These are phyloP conservation scores for Chlamydomonas sp. DNA, from an alignment of 139 green algal genomes.

Conservation along the genomic window DNA sequence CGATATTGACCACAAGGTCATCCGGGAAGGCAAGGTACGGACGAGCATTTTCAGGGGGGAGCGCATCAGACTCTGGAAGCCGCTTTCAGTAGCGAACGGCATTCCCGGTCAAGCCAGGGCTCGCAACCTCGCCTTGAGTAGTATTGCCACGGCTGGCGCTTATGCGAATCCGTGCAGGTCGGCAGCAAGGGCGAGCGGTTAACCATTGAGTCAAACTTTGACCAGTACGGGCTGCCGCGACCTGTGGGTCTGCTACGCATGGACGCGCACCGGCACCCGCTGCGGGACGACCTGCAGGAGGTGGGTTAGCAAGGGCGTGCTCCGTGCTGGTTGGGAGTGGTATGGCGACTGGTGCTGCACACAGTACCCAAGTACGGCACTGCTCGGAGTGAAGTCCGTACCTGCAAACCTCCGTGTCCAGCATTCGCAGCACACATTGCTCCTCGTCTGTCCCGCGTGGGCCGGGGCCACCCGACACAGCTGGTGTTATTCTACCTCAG, in stretches of 20 bases:
- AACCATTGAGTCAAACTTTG: constrained; percentile 85
- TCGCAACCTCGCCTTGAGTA: no score
- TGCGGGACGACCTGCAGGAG: constrained; percentile 64
- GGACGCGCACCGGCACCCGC: constrained; percentile 77
- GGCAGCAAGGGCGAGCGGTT: constrained; percentile 63
- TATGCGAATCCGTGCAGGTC: not conserved
- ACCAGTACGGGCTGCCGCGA: constrained; percentile 80
- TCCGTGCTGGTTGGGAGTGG: not conserved
- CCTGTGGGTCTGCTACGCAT: constrained; percentile 76
- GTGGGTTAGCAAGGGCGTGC: constrained; percentile 14
- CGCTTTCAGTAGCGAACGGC: not conserved
- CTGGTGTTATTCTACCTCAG: no score
- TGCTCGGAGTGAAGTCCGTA: no score
- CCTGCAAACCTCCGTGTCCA: no score
- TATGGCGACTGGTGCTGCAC: not conserved
- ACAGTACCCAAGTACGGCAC: no score
- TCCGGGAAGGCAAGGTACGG: constrained; percentile 43
- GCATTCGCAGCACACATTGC: no score
- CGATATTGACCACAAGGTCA: constrained; percentile 87
- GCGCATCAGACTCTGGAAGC: not conserved
- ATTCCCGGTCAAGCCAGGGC: not conserved
- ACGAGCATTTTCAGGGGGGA: not conserved
- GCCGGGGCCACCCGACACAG: no score
- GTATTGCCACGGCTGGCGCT: not conserved
- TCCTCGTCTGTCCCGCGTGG: no score